Percentiles rank a stretch among this genome's conserved stretches.
Conservation (phyloP, 495 filamentous ascomycete genomes). For the Neurospora tetraspora region DNA sequence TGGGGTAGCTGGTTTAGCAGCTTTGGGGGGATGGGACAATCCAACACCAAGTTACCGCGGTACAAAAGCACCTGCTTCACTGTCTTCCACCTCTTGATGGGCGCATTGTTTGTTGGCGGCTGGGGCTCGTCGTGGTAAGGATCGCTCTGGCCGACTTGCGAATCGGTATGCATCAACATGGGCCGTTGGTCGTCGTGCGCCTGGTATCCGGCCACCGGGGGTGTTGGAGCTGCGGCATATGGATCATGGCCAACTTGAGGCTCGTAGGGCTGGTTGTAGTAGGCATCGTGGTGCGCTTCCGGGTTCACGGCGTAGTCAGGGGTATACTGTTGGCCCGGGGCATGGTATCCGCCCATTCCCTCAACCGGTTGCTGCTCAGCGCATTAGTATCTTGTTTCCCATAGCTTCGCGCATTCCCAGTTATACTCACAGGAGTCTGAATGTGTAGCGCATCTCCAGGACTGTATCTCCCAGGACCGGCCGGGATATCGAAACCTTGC, state of each 20-base stretch:
- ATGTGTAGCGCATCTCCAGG: slow-evolving; percentile 56
- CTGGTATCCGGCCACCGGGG: slow-evolving; percentile 46
- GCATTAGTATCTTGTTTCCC: slow-evolving; percentile 4
- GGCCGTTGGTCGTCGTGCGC: slow-evolving; percentile 38
- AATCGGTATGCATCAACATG: slow-evolving; percentile 40
- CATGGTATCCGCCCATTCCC: slow-evolving; percentile 59
- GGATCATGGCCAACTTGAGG: slow-evolving; percentile 31
- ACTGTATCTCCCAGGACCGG: slow-evolving; percentile 42
- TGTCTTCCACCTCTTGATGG: slow-evolving; percentile 91
- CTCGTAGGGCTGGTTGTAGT: slow-evolving; percentile 75
- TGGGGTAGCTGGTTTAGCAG: slow-evolving; percentile 79
- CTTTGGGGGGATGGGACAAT: slow-evolving; percentile 89
- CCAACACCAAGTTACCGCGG: slow-evolving; percentile 92
- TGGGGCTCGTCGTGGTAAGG: slow-evolving; percentile 38
- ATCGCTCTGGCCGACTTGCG: slow-evolving; percentile 30
- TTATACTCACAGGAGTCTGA: slow-evolving; percentile 56
- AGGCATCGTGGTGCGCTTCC: slow-evolving; percentile 74
- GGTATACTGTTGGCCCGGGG: slow-evolving; percentile 47
- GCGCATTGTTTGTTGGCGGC: slow-evolving; percentile 38
- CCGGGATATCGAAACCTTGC: slow-evolving; percentile 57
- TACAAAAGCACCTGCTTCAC: slow-evolving; percentile 97
- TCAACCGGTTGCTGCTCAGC: slow-evolving; percentile 64
- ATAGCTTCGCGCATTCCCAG: background rate
- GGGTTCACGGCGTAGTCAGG: slow-evolving; percentile 69
- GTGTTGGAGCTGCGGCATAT: background rate